Base-by-base conservation (phyloP, 306 rosid genomes). In the Chamaecrista fasciculata region DNA sequence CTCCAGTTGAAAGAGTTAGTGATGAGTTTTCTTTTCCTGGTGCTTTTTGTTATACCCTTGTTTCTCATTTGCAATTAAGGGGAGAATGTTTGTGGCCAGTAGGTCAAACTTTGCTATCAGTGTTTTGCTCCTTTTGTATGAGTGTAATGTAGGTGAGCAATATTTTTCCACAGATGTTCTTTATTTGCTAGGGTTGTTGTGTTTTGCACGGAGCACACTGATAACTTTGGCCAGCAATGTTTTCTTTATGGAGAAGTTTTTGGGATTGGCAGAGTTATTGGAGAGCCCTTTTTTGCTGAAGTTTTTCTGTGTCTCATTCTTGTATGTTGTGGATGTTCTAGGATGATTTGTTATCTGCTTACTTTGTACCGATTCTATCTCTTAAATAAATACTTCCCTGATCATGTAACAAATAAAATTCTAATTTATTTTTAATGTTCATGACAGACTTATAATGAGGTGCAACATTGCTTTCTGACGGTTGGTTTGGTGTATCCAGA, bases 391-490 rank as follows among this genome's bases (percentile, higher is more conserved):
- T 25, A 62, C 42, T 36, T 62, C 20, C 68, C 44, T 62, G 49
- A 42, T 62, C 12, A 26, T 20, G 47, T 19, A 9, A 29, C 29
- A 55, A 67, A 53, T 34, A 37, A 53, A 44, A 37, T 20, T 65
- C 34, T 67, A 46, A 42, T 47, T 37, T 71, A 60, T 66, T 48
- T 48, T 24, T 74, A 42, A 52, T 62, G 48, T 67, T 71, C 79
- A 66, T 76, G 69, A 15, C 96, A 93, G 98, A 84, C 93, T 53
- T 93, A 93, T 78, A 93, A 93, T 80, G 97, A 93, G 80, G 90
- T 93, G 72, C 98, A 93, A 73, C 97, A 75, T 69, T 93, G 98
- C 88, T 93, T 90, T 87, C 91, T 93, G 76, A 85, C 96, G 34
- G 94, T 88, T 67, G 98, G 98, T 62, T 71, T 85, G 80, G 88